Percentiles rank a stretch among this genome's conserved stretches.
Conservation (phyloP, 2,329 filamentous ascomycete genomes). For the Alternaria triticina region DNA sequence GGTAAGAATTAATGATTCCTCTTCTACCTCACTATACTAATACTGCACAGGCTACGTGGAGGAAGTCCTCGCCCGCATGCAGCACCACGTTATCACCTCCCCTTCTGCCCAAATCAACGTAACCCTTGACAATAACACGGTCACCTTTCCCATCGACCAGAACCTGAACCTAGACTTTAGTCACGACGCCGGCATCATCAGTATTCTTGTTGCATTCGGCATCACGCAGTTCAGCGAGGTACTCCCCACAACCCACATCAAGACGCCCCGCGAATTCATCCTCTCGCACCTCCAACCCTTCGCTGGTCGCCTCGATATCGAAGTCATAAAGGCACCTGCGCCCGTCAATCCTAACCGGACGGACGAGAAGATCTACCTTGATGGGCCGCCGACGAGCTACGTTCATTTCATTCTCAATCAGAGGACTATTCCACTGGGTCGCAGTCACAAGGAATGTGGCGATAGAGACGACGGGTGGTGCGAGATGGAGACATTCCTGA, state of each 20-base stretch:
- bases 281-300: constrained; percentile 74
- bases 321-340: constrained; percentile 71
- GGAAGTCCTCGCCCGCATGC: constrained; percentile 73
- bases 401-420: constrained; percentile 78
- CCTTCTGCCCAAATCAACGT: constrained; percentile 62
- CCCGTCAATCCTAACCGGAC: constrained; percentile 55
- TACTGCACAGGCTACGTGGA: constrained; percentile 59
- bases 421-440: constrained; percentile 72
- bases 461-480: constrained; percentile 77
- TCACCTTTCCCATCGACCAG: constrained; percentile 77
- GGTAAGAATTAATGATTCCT: constrained; percentile 56
- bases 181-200: constrained; percentile 77
- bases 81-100: constrained; percentile 63
- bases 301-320: constrained; percentile 74
- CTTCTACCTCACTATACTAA: background rate
- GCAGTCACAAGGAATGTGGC: constrained; percentile 70
- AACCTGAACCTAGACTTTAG: constrained; percentile 78
- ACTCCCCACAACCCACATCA: constrained; percentile 63
- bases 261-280: constrained; percentile 65
- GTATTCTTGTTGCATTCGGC: constrained; percentile 74
- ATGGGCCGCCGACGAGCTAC: constrained; percentile 67
- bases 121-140: constrained; percentile 71
- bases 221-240: constrained; percentile 70
- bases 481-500: constrained; percentile 71
- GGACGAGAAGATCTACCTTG: constrained; percentile 54